phyloP scores from a whole-genome alignment of 2,329 filamentous ascomycete genomes.

The Pyrenophora graminea region DNA sequence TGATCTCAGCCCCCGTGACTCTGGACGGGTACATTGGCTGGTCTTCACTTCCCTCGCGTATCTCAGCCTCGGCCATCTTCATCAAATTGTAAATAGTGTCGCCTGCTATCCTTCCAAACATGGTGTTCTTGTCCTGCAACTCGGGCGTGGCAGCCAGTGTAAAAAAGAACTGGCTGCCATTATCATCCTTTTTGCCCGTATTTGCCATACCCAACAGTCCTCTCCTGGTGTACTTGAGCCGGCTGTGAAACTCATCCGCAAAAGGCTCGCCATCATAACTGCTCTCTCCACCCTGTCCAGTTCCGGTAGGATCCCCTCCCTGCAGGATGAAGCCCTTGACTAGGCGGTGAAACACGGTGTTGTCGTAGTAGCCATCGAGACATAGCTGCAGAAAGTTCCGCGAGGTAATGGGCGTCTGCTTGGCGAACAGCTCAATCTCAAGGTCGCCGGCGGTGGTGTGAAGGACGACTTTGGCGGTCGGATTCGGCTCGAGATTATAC shows the following conservation, averaged over 20 bases:
- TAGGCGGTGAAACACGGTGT: slow-evolving; percentile 91
- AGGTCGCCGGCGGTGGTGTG: slow-evolving; percentile 90
- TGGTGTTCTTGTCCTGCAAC: slow-evolving; percentile 84
- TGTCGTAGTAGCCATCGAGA: slow-evolving; percentile 92
- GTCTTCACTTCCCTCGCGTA: slow-evolving; percentile 75
- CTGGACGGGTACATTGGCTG: slow-evolving; percentile 84
- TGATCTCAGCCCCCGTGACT: slow-evolving; percentile 72
- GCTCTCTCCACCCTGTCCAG: slow-evolving; percentile 86
- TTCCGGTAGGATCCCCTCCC: slow-evolving; percentile 91
- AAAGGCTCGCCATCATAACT: slow-evolving; percentile 86
- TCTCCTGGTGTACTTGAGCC: slow-evolving; percentile 88
- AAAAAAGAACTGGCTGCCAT: slow-evolving; percentile 97
- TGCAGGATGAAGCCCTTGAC: slow-evolving; percentile 92
- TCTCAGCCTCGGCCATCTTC: slow-evolving; percentile 87
- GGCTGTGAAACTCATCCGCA: slow-evolving; percentile 87
- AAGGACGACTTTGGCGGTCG: slow-evolving; percentile 87
- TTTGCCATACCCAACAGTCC: slow-evolving; percentile 97
- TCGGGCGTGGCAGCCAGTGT: slow-evolving; percentile 83
- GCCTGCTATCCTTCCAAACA: slow-evolving; percentile 90
- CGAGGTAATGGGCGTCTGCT: slow-evolving; percentile 86
- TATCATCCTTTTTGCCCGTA: slow-evolving; percentile 73
- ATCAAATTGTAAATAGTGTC: slow-evolving; percentile 96
- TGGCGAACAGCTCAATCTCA: slow-evolving; percentile 89
- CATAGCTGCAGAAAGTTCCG: slow-evolving; percentile 96
- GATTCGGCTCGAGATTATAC: slow-evolving; percentile 93